These are phyloP conservation scores for Yueomyces sinensis DNA, from an alignment of 805 yeast genomes.

Conservation along the genomic window DNA sequence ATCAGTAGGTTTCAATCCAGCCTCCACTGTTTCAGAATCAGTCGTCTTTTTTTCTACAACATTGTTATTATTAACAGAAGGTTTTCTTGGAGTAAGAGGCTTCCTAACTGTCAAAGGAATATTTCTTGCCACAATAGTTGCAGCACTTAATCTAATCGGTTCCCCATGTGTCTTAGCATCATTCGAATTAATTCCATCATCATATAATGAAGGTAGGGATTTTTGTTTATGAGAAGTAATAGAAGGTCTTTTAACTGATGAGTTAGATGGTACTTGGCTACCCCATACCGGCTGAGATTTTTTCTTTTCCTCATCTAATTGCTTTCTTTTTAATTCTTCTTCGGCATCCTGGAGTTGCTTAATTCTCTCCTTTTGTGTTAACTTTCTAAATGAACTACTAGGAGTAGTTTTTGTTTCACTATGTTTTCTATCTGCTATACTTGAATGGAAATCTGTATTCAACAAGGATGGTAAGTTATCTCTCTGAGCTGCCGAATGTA, in stretches of 20 bases:
- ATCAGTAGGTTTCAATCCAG: no score
- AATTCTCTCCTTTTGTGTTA: constrained; percentile 18
- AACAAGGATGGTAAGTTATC: constrained; percentile 8
- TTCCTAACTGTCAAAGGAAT: neutral
- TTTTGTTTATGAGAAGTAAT: constrained; percentile 2
- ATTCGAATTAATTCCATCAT: neutral
- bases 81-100: no score
- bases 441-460: neutral
- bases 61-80: no score
- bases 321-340: constrained; percentile 1
- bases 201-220: constrained; percentile 14
- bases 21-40: no score
- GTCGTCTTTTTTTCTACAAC: no score
- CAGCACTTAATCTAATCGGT: neutral
- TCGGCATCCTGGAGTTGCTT: constrained; percentile 3
- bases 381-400: constrained; percentile 13
- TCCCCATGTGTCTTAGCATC: neutral
- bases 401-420: constrained; percentile 4
- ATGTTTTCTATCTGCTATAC: neutral
- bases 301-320: neutral
- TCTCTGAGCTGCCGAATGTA: constrained; percentile 5
- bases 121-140: neutral
- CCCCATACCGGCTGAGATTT: constrained; percentile 15
- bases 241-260: neutral
- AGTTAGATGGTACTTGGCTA: neutral